Conservation (phyloP, 305 asterid species). For the Fraxinus angustifolia region DNA sequence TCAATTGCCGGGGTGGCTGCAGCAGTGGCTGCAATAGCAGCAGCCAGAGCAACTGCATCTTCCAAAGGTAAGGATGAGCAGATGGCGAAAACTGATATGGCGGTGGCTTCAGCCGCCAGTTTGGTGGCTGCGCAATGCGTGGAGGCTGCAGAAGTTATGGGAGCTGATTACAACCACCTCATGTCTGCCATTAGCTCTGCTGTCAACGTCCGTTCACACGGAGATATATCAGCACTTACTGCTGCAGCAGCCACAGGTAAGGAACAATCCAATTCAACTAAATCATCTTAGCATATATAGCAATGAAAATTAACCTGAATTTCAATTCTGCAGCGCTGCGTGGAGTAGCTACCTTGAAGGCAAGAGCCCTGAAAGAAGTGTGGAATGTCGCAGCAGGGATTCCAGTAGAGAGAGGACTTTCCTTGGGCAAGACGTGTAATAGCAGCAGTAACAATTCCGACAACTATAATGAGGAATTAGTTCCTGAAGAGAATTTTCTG, state of each 20-base stretch:
- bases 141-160: slow-evolving; percentile 93
- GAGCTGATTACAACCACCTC: slow-evolving; percentile 89
- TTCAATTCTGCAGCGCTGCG: slow-evolving; percentile 55
- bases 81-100: slow-evolving; percentile 78
- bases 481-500: slow-evolving; percentile 76
- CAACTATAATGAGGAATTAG: slow-evolving; percentile 44
- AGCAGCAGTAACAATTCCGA: slow-evolving; percentile 32
- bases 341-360: slow-evolving; percentile 91
- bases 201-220: slow-evolving; percentile 81
- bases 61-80: slow-evolving; percentile 66
- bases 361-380: slow-evolving; percentile 89
- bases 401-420: slow-evolving; percentile 63
- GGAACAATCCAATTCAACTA: background rate
- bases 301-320: background rate
- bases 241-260: slow-evolving; percentile 98
- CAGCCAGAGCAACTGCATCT: slow-evolving; percentile 89
- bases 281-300: background rate
- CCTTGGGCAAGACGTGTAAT: slow-evolving; percentile 32
- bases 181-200: slow-evolving; percentile 91
- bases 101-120: slow-evolving; percentile 96
- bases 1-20: slow-evolving; percentile 95
- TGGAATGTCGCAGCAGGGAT: slow-evolving; percentile 89
- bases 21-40: slow-evolving; percentile 89
- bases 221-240: slow-evolving; percentile 90
- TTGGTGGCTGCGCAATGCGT: slow-evolving; percentile 96